Evolutionary conservation across 2,329 filamentous ascomycete species (phyloP).

Genomic region (Venturiaceae sp.): DNA sequence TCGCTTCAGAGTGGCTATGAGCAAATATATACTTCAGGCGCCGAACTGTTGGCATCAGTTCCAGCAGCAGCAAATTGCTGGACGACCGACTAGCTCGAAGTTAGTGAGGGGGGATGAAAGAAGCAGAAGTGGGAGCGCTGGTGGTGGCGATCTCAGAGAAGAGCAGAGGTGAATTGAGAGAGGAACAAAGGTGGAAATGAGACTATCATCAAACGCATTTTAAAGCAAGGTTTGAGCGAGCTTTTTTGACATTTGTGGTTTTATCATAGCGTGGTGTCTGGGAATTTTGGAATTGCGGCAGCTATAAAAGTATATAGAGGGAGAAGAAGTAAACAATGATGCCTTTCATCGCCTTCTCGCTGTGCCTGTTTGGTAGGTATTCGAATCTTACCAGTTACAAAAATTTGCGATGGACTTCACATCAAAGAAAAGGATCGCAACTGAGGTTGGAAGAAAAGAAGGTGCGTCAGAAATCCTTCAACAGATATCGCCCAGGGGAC

Average conservation of each 20-base stretch:
- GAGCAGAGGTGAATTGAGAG: background rate
- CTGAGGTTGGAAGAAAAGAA: too few species aligned
- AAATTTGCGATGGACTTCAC: too few species aligned
- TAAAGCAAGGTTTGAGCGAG: background rate
- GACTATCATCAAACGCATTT: background rate
- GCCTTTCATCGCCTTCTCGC: too few species aligned
- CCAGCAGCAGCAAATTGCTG: conserved; percentile 14
- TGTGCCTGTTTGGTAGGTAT: too few species aligned
- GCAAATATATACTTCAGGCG: conserved; percentile 69
- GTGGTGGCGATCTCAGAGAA: background rate
- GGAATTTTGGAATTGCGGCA: background rate
- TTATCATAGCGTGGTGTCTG: background rate
- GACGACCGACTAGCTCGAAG: background rate
- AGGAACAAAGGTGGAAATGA: background rate
- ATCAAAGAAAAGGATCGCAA: too few species aligned
- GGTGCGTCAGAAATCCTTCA: too few species aligned
- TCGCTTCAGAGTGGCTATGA: conserved; percentile 93
- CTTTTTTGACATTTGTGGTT: background rate
- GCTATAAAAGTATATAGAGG: too few species aligned
- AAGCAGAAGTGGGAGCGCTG: background rate
- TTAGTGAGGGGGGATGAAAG: background rate
- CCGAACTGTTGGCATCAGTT: conserved; percentile 72
- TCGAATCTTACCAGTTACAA: too few species aligned
- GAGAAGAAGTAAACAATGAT: too few species aligned
- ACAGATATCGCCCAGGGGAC: too few species aligned